Base-by-base conservation (phyloP, 1,284 basidiomycete genomes). In the Microbotryomycetes sp. region DNA sequence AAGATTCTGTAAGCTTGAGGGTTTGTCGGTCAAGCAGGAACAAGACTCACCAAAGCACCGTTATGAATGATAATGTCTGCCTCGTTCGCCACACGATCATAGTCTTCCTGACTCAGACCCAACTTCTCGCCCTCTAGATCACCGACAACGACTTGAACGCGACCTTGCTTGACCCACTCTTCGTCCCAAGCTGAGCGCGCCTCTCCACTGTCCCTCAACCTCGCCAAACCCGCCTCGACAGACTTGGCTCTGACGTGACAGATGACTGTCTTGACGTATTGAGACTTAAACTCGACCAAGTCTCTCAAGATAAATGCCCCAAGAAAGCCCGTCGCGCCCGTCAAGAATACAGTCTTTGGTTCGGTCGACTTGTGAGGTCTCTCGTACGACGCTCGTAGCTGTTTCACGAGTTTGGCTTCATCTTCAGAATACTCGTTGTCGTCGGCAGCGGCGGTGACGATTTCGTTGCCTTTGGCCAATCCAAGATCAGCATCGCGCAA, bases 271-370 rank as follows among this genome's bases (percentile, higher is more conserved):
- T 79, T 79, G 16, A 97, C 87, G 57, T 82, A 79, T 3, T 79
- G 78, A 21, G 31, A 13, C 6, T 27, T 57, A 53, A 21, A 28
- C 15, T 79, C 76, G 1, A 99, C 80, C 47, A 99, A 79, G 74
- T 97, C 89, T 49, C 81, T 81, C 48, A 98, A 79, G 62, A 97
- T 83, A 75, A 97, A 97, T 3, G 91, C 92, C 23, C 96, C 96
- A 13, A 99, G 81, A 81, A 94, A 99, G 5, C 96, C 96, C 18
- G 96, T 97, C 1, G 90, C 94, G 28, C 96, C 96, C 11, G 96
- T 98, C 48, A 99, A 82, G 79, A 98, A 93, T 24, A 69, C 61
- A 0, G 88, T 91, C 61, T 80, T 81, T 16, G 29, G 76, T 70
- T 70, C 85, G 84, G 68, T 85, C 81, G 26, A 77, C 65, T 0